phyloP scores from a whole-genome alignment of 805 yeast species.

The Wickerhamomyces bovis region DNA sequence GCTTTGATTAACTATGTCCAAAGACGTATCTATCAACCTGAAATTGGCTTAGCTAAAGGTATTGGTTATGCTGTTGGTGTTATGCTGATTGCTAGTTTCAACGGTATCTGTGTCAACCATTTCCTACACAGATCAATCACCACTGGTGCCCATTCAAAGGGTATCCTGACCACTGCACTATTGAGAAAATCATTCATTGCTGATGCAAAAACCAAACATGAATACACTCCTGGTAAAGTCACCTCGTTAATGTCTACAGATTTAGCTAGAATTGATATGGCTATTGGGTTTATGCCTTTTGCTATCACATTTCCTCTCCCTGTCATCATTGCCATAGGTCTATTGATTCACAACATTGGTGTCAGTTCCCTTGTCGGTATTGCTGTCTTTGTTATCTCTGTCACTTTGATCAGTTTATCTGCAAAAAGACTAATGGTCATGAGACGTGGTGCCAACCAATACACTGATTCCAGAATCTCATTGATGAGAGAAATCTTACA shows the following conservation, averaged over 20 bases:
- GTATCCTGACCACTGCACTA: slow-evolving; percentile 58
- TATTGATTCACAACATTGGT: slow-evolving; percentile 63
- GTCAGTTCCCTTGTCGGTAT: slow-evolving; percentile 63
- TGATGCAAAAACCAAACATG: slow-evolving; percentile 44
- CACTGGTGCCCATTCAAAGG: slow-evolving; percentile 62
- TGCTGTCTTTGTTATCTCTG: slow-evolving; percentile 43
- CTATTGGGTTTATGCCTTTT: slow-evolving; percentile 55
- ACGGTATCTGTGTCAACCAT: slow-evolving; percentile 42
- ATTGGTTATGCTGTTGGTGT: slow-evolving; percentile 57
- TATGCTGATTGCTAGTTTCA: slow-evolving; percentile 35
- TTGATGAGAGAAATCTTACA: slow-evolving; percentile 56
- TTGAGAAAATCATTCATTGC: slow-evolving; percentile 58
- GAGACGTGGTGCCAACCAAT: slow-evolving; percentile 49
- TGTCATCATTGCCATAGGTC: slow-evolving; percentile 52
- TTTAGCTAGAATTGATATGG: slow-evolving; percentile 66
- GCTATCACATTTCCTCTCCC: slow-evolving; percentile 54
- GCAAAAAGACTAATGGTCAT: slow-evolving; percentile 44
- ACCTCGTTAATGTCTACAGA: slow-evolving; percentile 77
- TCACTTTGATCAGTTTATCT: slow-evolving; percentile 36
- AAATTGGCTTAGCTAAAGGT: slow-evolving; percentile 38
- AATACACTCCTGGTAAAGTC: slow-evolving; percentile 54
- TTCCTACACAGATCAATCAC: slow-evolving; percentile 44
- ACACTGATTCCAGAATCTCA: slow-evolving; percentile 60
- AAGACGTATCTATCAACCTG: slow-evolving; percentile 32
- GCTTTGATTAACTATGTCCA: slow-evolving; percentile 51